Base-by-base conservation (phyloP, 208 protist genomes). In the Leishmania braziliensis region DNA sequence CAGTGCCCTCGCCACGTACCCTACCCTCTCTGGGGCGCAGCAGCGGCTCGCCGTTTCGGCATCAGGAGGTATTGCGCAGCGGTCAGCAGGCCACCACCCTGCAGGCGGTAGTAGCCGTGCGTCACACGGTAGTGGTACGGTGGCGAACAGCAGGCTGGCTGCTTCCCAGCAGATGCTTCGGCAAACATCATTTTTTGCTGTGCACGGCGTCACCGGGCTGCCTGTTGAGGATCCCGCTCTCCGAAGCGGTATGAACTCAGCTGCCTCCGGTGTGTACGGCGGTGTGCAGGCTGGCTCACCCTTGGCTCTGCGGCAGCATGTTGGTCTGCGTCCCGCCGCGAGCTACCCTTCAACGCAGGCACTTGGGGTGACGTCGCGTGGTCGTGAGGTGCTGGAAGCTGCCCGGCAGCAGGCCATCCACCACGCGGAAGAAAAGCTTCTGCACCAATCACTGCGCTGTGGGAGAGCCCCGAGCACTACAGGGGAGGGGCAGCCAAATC, bases 351-450 rank as follows among this genome's bases (percentile, higher is more conserved):
- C 83, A 3, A 80, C 88, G 36, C 75, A 82, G 62, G n/a, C 54
- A 20, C 72, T 94, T 63, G 88, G 90, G 36, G 90, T 94, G 18
- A 88, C 89, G 3, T 83, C 82, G 20, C 86, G 89, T 8, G 92
- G 92, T 1, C 90, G 89, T 23, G 86, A 86, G 26, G 88, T 89
- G 51, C 86, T 96, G 56, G 88, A 86, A 18, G 91, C 91, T 0
- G 88, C 90, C 2, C 87, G 81, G 26, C 75, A 77, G 68, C 84
- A 90, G 54, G 89, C 89, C n/a, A 78, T 89, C 10, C 74, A 70
- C 36, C 65, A 72, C 63, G 87, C 86, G 54, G 81, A 84, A 51
- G 84, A 84, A 33, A 88, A 82, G 63, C 78, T 93, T 54, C 82
- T 92, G 50, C 81, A 84, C 18, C 82, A 73, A 8, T 83, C 89